These are phyloP conservation scores for Auricularia sp. DNA, from an alignment of 768 basidiomycete species.

Conservation along the genomic window DNA sequence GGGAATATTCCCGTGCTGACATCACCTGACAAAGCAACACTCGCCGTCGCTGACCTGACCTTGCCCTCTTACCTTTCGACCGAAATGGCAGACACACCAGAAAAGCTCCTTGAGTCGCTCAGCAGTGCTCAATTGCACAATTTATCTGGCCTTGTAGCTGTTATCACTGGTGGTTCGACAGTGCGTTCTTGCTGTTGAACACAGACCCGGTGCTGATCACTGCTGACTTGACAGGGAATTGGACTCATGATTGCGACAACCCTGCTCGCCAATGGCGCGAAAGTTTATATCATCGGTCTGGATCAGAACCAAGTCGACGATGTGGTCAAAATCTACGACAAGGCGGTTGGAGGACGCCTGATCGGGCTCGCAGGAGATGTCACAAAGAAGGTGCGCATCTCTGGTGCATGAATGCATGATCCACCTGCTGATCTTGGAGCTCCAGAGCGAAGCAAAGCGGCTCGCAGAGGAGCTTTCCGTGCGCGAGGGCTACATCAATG, in stretches of 20 bases:
- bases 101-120: slow-evolving; percentile 22
- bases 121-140: slow-evolving; percentile 32
- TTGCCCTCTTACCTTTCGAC: neutral
- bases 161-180: slow-evolving; percentile 37
- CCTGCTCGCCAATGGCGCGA: slow-evolving; percentile 38
- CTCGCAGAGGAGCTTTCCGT: slow-evolving; percentile 31
- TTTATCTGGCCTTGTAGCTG: slow-evolving; percentile 34
- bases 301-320: slow-evolving; percentile 32
- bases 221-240: slow-evolving; percentile 27
- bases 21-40: no score
- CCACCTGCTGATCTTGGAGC: neutral
- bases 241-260: slow-evolving; percentile 42
- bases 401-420: neutral
- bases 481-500: slow-evolving; percentile 32
- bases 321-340: slow-evolving; percentile 14
- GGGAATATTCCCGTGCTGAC: no score
- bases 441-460: slow-evolving; percentile 33
- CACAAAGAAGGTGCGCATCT: slow-evolving; percentile 15
- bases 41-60: no score
- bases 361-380: slow-evolving; percentile 17
- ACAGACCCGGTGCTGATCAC: neutral
- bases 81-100: neutral
- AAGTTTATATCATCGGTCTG: slow-evolving; percentile 39
- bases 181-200: slow-evolving; percentile 17
- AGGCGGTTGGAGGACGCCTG: neutral